Evolutionary conservation across 139 green algal genomes (phyloP).

Genomic region (Chlorella sp.): DNA sequence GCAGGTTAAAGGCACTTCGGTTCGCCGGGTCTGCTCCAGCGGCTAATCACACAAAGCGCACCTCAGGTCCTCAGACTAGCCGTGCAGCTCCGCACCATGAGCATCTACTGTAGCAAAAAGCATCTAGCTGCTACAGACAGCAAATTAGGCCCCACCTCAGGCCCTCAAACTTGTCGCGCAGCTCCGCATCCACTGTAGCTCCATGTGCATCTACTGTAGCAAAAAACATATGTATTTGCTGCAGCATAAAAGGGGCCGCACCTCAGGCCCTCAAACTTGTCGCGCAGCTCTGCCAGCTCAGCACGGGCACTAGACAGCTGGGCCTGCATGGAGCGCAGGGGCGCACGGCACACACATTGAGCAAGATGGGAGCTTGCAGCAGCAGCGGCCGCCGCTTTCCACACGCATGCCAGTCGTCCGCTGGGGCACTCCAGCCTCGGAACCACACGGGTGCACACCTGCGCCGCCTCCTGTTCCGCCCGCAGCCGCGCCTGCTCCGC

Average conservation of each 20-base stretch:
- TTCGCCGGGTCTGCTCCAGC: background rate
- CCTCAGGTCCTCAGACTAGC: no score
- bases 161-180: background rate
- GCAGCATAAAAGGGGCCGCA: background rate
- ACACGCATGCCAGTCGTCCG: no score
- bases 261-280: slow-evolving; percentile 25
- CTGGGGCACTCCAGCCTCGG: no score
- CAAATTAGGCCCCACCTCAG: background rate
- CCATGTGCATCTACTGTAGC: background rate
- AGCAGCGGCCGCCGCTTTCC: no score
- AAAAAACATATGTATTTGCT: background rate
- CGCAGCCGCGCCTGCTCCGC: background rate
- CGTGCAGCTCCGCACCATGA: no score
- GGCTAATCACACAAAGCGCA: background rate
- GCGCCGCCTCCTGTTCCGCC: background rate
- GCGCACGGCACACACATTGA: no score
- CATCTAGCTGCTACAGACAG: background rate
- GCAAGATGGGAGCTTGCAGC: no score
- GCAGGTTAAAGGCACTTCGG: background rate
- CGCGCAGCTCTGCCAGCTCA: slow-evolving; percentile 10
- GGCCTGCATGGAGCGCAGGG: background rate
- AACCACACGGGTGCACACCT: no score
- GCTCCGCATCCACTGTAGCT: background rate
- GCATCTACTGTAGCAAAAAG: no score
- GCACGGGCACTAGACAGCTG: background rate